These are phyloP conservation scores for Teratosphaeria epicoccoides DNA, from an alignment of 2,329 filamentous ascomycete genomes.

Conservation along the genomic window DNA sequence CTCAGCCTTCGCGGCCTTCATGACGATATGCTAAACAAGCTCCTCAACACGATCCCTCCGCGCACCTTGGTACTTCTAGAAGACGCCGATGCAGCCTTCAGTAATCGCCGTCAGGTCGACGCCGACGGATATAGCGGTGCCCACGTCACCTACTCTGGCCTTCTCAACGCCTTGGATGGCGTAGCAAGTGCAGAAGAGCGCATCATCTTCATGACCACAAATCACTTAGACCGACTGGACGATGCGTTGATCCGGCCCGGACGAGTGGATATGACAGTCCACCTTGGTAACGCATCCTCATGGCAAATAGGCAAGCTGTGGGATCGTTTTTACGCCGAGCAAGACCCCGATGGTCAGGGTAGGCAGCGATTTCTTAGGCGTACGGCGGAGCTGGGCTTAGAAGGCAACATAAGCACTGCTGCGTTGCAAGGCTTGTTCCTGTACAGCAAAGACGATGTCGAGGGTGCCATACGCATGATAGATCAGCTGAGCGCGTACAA, in stretches of 20 bases:
- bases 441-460: slow-evolving; percentile 85
- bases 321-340: slow-evolving; percentile 86
- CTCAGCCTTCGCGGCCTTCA: slow-evolving; percentile 82
- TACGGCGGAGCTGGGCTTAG: slow-evolving; percentile 59
- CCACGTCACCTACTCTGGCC: slow-evolving; percentile 85
- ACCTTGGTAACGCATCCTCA: slow-evolving; percentile 75
- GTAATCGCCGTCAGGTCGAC: slow-evolving; percentile 66
- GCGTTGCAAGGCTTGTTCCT: slow-evolving; percentile 89
- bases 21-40: slow-evolving; percentile 76
- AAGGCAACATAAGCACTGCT: slow-evolving; percentile 69
- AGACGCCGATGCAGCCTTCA: slow-evolving; percentile 84
- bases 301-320: slow-evolving; percentile 82
- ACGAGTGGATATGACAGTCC: slow-evolving; percentile 83
- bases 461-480: slow-evolving; percentile 58
- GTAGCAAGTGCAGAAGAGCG: slow-evolving; percentile 92
- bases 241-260: slow-evolving; percentile 83
- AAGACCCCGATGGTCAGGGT: slow-evolving; percentile 54
- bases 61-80: slow-evolving; percentile 76
- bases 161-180: slow-evolving; percentile 64
- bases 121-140: slow-evolving; percentile 75
- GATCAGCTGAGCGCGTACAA: slow-evolving; percentile 17
- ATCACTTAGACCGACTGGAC: slow-evolving; percentile 82
- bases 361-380: slow-evolving; percentile 60
- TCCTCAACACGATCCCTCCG: slow-evolving; percentile 74
- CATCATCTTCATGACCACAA: slow-evolving; percentile 88